A percentile compares a stretch with the other conserved stretches of the same genome.
phyloP scores from a whole-genome alignment of 1,284 basidiomycete genomes.

The Fomitopsis palustris region DNA sequence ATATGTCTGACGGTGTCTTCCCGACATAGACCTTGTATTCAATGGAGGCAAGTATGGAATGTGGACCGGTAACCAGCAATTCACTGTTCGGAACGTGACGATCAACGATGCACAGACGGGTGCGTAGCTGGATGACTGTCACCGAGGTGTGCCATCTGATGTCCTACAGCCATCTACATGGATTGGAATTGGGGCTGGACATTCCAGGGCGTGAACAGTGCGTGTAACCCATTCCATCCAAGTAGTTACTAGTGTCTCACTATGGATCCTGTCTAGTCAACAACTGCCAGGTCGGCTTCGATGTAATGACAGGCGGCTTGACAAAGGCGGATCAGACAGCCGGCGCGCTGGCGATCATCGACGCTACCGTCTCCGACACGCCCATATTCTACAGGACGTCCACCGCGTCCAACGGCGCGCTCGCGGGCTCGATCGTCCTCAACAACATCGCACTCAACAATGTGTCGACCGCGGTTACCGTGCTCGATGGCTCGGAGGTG shows the following conservation, averaged over 20 bases:
- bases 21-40: constrained; percentile 50
- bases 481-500: constrained; percentile 46
- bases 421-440: constrained; percentile 52
- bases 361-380: constrained; percentile 49
- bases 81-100: constrained; percentile 52
- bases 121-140: background rate
- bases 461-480: constrained; percentile 49
- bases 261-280: constrained; percentile 35
- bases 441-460: constrained; percentile 56
- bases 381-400: constrained; percentile 37
- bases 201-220: constrained; percentile 41
- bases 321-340: constrained; percentile 26
- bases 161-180: constrained; percentile 18
- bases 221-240: constrained; percentile 1
- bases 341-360: constrained; percentile 58
- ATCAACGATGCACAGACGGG: constrained; percentile 49
- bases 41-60: constrained; percentile 46
- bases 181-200: constrained; percentile 64
- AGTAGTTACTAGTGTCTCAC: too few relatives aligned
- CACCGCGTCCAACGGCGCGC: constrained; percentile 23
- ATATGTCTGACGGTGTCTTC: background rate
- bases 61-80: constrained; percentile 65
- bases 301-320: constrained; percentile 44
- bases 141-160: background rate
- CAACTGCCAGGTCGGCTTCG: constrained; percentile 45